A percentile compares a stretch with the other conserved stretches of the same genome.
Evolutionary conservation across 2,329 filamentous ascomycete species (phyloP).

Genomic region (Phialocephala sp.): DNA sequence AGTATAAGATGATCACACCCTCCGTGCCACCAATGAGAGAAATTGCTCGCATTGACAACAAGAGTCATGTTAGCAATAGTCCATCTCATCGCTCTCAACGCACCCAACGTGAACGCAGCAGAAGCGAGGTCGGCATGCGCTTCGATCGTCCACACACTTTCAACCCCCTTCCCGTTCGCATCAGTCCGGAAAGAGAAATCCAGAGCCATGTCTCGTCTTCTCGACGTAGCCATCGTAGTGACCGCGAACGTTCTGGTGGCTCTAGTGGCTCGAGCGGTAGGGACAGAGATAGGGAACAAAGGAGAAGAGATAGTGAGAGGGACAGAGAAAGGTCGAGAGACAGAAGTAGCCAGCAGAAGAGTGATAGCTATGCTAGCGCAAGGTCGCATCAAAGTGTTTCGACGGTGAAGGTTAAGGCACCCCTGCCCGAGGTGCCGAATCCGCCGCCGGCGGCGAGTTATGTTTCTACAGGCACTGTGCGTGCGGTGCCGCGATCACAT

Average conservation of each 20-base stretch:
- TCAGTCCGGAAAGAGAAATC: conserved; percentile 1
- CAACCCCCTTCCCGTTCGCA: background rate
- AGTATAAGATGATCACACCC: conserved; percentile 21
- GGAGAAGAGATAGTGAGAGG: conserved; percentile 7
- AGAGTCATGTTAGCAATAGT: conserved; percentile 19
- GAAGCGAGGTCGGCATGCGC: background rate
- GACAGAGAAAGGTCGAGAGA: conserved; percentile 9
- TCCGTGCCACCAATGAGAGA: conserved; percentile 12
- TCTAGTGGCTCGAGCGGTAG: background rate
- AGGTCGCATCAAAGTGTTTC: conserved; percentile 7
- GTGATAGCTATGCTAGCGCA: conserved; percentile 8
- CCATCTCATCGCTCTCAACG: conserved; percentile 5
- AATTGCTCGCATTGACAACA: conserved; percentile 27
- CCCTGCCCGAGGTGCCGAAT: background rate
- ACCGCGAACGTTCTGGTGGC: background rate
- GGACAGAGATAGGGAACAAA: background rate
- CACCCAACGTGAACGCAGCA: conserved; percentile 13
- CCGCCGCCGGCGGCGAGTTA: conserved; percentile 1
- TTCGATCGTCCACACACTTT: conserved; percentile 16
- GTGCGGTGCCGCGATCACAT: background rate
- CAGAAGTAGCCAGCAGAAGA: background rate
- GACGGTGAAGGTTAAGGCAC: background rate
- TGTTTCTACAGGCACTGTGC: background rate
- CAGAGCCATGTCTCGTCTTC: conserved; percentile 7
- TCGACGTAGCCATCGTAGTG: background rate